Evolutionary conservation across 257 asterid species (phyloP), one percentile per base, ranked within the genome.

Genomic region (Penstemon barbatus): DNA sequence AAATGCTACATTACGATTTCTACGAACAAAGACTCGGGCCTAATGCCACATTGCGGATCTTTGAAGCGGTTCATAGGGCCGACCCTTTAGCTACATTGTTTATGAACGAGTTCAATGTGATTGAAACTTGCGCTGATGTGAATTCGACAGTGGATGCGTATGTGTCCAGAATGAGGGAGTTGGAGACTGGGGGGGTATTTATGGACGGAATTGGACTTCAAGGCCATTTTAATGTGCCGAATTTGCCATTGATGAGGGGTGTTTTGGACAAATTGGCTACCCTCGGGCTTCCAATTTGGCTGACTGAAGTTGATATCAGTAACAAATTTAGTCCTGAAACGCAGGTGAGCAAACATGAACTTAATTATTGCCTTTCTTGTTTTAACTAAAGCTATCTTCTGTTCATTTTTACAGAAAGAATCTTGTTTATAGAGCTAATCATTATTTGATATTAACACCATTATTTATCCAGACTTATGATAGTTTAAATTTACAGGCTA

Each of bases 231-330:
- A 39, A 42, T 9, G 68, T 77, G n/a, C 87, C 89, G 33, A 84
- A 84, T 63, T 71, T 71, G 36, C 87, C 87, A 2, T 57, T 81
- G 9, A 84, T 84, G 69, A 77, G 89, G 70, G 89, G 79, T 0
- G 67, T 69, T 19, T 60, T 79, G 0, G 89, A 81, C 76, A 84
- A 84, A 78, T 65, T 81, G 61, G 84, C 87, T 7, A 79, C 82
- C 18, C 81, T 79, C 7, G 71, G 75, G 18, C 80, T 84, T 37
- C 82, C 89, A 12, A 75, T 81, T 54, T 81, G 89, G 85, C 77
- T 81, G 10, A 84, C 87, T 3, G 87, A 84, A 71, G 81, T 84
- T 8, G 87, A 84, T 70, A 81, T 82, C 61, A 81, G 85, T 64
- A 79, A 72, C 0, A 58, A 42, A 13, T 54, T 78, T 49, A 54